These are phyloP conservation scores for Copromyces sp. DNA, from an alignment of 495 filamentous ascomycete species.

Conservation along the genomic window DNA sequence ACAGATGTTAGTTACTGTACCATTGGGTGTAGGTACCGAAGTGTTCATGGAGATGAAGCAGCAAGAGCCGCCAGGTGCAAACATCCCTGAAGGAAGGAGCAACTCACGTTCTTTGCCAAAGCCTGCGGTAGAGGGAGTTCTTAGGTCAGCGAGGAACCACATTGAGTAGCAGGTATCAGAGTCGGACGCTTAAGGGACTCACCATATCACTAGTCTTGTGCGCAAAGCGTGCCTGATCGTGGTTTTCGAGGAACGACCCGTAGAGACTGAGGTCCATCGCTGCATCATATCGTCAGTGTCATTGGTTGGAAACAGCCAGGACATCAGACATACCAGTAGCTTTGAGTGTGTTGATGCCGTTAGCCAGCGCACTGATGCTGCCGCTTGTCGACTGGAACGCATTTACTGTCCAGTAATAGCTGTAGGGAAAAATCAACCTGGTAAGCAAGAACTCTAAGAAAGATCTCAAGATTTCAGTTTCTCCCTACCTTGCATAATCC, in stretches of 20 bases:
- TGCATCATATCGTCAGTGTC: background rate
- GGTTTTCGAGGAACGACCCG: constrained; percentile 72
- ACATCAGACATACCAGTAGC: constrained; percentile 4
- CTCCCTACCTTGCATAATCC: constrained; percentile 54
- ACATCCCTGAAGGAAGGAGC: constrained; percentile 10
- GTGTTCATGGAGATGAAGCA: background rate
- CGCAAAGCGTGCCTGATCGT: constrained; percentile 62
- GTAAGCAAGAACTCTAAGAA: background rate
- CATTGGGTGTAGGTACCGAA: background rate
- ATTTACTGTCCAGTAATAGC: constrained; percentile 49
- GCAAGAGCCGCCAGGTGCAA: background rate
- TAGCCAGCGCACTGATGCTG: constrained; percentile 48
- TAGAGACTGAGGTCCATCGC: constrained; percentile 55
- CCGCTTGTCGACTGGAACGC: constrained; percentile 53
- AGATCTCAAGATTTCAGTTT: background rate
- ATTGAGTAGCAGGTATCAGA: background rate
- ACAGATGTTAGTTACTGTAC: constrained; percentile 29
- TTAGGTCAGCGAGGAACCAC: background rate
- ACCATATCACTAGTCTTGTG: constrained; percentile 42
- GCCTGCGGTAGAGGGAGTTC: background rate
- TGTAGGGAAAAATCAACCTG: background rate
- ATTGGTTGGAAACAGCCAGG: background rate
- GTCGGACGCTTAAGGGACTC: background rate
- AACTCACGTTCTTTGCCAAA: constrained; percentile 17
- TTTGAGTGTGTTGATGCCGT: constrained; percentile 48